These are phyloP conservation scores for Parasitella parasitica DNA, from an alignment of 371 early-diverging fungal species.

Conservation along the genomic window DNA sequence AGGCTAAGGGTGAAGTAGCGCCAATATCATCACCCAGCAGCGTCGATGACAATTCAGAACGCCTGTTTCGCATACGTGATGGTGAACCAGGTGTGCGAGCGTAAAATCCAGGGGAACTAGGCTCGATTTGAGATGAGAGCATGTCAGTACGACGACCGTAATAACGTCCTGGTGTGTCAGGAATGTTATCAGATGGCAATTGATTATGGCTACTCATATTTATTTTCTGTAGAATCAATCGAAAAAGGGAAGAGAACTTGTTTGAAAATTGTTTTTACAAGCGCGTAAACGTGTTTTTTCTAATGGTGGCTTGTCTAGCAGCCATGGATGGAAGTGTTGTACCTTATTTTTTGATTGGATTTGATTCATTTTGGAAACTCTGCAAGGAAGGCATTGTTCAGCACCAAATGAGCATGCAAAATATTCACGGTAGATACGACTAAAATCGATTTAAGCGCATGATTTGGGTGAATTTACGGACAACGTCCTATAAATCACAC, in stretches of 20 bases:
- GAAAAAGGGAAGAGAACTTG: neutral
- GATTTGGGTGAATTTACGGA: no score
- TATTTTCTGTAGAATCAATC: neutral
- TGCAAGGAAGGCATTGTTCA: no score
- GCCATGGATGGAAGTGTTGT: no score
- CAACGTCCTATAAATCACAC: no score
- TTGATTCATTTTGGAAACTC: no score
- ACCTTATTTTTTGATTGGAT: no score
- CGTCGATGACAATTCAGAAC: slow-evolving; percentile 44
- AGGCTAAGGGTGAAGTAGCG: slow-evolving; percentile 40
- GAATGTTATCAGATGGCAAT: slow-evolving; percentile 24
- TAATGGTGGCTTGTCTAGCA: neutral
- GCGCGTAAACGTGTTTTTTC: slow-evolving; percentile 9
- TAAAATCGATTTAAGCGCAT: no score
- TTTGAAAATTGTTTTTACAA: neutral
- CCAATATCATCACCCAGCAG: slow-evolving; percentile 38
- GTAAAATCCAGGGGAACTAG: slow-evolving; percentile 28
- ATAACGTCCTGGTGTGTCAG: slow-evolving; percentile 29
- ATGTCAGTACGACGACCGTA: slow-evolving; percentile 24
- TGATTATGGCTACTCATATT: slow-evolving; percentile 19
- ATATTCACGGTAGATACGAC: no score
- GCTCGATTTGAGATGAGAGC: slow-evolving; percentile 23
- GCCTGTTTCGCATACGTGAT: slow-evolving; percentile 25
- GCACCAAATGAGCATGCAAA: no score
- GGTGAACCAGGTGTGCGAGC: slow-evolving; percentile 45